A percentile compares a stretch with the other conserved stretches of the same genome.
Evolutionary conservation across 192 early-diverging fungal genomes (phyloP).

Genomic region (Linnemannia schmuckeri): DNA sequence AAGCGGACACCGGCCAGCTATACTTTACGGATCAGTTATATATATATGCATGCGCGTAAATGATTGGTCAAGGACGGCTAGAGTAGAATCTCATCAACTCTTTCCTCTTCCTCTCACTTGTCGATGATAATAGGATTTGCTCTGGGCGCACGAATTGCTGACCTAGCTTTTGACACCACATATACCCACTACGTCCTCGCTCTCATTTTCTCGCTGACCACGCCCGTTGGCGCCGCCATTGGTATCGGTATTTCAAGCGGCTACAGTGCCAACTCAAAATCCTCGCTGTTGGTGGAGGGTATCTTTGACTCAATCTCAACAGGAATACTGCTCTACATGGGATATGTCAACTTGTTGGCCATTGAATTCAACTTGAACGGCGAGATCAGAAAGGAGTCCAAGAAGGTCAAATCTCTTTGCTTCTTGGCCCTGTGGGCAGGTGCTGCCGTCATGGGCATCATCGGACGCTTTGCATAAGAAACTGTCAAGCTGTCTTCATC

Average conservation of each 20-base stretch:
- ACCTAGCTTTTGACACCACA: constrained; percentile 56
- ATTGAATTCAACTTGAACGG: constrained; percentile 72
- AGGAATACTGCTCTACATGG: constrained; percentile 85
- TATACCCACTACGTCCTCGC: constrained; percentile 65
- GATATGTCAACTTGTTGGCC: constrained; percentile 76
- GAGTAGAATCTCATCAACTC: constrained; percentile 37
- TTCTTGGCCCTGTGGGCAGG: constrained; percentile 76
- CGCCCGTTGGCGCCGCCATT: constrained; percentile 80
- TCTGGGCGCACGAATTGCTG: constrained; percentile 73
- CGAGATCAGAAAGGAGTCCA: constrained; percentile 42
- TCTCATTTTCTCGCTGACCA: constrained; percentile 72
- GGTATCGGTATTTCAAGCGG: constrained; percentile 76
- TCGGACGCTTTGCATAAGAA: constrained; percentile 62
- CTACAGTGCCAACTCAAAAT: constrained; percentile 65
- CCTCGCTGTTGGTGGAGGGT: constrained; percentile 72
- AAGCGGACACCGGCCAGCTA: background rate
- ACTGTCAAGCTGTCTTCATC: background rate
- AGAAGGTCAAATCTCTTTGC: constrained; percentile 57
- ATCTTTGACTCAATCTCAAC: constrained; percentile 81
- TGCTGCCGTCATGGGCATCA: constrained; percentile 75
- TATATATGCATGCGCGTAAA: background rate
- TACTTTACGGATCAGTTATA: background rate
- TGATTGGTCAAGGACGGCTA: background rate
- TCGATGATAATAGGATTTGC: constrained; percentile 69
- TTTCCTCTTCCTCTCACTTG: constrained; percentile 32